Evolutionary conservation across 257 asterid species (phyloP).

Genomic region (Capsicum pubescens): DNA sequence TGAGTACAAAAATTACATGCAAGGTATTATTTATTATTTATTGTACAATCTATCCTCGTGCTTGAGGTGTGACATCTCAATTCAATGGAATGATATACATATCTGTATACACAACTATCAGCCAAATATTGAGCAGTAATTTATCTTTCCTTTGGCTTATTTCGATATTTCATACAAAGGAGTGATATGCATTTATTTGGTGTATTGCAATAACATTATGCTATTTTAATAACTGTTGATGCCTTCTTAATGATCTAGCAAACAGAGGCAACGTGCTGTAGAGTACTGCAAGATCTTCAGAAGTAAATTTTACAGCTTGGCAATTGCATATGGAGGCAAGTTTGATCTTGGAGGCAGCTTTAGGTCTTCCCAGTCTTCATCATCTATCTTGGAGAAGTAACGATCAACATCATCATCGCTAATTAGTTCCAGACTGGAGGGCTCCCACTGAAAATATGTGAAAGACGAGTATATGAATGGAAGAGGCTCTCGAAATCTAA

Average conservation of each 20-base stretch:
- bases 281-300: neutral
- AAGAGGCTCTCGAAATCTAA: neutral
- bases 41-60: neutral
- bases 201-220: neutral
- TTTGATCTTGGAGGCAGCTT: slow-evolving; percentile 46
- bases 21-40: neutral
- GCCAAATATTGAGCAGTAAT: neutral
- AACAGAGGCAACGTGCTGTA: neutral
- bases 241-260: neutral
- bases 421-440: slow-evolving; percentile 56
- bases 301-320: slow-evolving; percentile 46
- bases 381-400: slow-evolving; percentile 61
- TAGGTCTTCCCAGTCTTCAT: slow-evolving; percentile 63
- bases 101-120: neutral
- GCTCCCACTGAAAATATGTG: slow-evolving; percentile 31
- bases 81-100: neutral
- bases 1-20: neutral
- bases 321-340: slow-evolving; percentile 54
- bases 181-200: neutral
- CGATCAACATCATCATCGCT: slow-evolving; percentile 55
- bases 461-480: neutral
- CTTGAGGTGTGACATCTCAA: neutral
- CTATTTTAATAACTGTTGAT: neutral
- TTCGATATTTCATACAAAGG: neutral
- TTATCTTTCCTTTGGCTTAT: neutral